Evolutionary conservation across 1,284 basidiomycete genomes (phyloP), one percentile per base, ranked within the genome.

Genomic region (Chondrostereum purpureum): DNA sequence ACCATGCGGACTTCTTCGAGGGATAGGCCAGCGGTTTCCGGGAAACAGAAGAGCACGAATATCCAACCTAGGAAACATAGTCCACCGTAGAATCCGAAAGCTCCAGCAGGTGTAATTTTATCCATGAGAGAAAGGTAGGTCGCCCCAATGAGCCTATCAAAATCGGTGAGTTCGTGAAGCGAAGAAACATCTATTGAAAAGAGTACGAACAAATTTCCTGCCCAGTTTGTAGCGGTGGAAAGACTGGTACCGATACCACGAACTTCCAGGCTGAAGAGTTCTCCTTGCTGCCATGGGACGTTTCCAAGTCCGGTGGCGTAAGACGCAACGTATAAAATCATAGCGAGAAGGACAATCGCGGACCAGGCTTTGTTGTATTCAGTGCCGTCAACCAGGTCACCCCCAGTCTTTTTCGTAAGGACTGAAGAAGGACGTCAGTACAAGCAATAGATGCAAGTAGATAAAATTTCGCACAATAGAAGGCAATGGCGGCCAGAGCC

Each of bases 231-330:
- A 3, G 86, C 81, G 0, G 88, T 91, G n/a, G 80, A 73, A 49
- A 91, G 71, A 2, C 83, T 84, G 10, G 85, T 85, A 17, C 88
- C 89, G 39, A 92, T 77, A 2, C 88, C 89, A 45, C 89, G 78
- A 5, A 90, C 87, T 68, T 88, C 84, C 20, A 88, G 73, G 6
- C 71, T 72, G 64, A 91, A 91, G 19, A 92, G 73, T 60, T 92
- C 88, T 49, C 87, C 87, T 59, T 92, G 88, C 57, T 90, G 87
- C 88, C 88, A 92, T 0, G 89, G 88, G 0, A 91, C 83, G 57
- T 90, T 91, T 0, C 75, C 75, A 5, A 87, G 63, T 0, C 86
- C 85, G 0, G 78, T 85, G 0, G 87, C 89, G 58, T 91, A 92
- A 4, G 83, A 86, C 1, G 84, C 85, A 20, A 91, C 87, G 63